A percentile compares a stretch with the other conserved stretches of the same genome.
These are phyloP conservation scores for Jaminaea rosea DNA, from an alignment of 1,284 basidiomycete species.

Conservation along the genomic window DNA sequence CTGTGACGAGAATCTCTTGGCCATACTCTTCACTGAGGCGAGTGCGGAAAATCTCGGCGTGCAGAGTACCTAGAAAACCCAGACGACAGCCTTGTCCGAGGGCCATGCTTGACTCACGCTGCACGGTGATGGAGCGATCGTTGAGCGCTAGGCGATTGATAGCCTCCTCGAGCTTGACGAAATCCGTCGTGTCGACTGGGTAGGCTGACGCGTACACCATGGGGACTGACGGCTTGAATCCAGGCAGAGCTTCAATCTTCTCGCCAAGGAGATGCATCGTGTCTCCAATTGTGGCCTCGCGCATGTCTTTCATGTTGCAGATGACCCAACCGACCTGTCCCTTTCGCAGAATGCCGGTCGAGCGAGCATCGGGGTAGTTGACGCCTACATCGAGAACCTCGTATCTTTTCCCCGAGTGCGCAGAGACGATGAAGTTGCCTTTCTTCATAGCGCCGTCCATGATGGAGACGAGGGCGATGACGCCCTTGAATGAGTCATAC, in stretches of 20 bases:
- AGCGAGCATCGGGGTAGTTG: slow-evolving; percentile 60
- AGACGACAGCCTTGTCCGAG: slow-evolving; percentile 89
- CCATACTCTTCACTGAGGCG: slow-evolving; percentile 88
- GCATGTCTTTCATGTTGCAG: slow-evolving; percentile 92
- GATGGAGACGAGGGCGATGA: slow-evolving; percentile 81
- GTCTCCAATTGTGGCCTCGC: slow-evolving; percentile 92
- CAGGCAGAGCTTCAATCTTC: slow-evolving; percentile 73
- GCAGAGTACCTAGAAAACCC: slow-evolving; percentile 88
- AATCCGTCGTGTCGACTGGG: slow-evolving; percentile 83
- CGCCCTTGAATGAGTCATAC: slow-evolving; percentile 92
- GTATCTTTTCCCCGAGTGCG: slow-evolving; percentile 78
- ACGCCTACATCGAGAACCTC: slow-evolving; percentile 86
- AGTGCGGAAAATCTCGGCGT: slow-evolving; percentile 95
- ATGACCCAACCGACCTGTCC: slow-evolving; percentile 68
- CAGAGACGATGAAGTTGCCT: slow-evolving; percentile 64
- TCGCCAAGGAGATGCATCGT: slow-evolving; percentile 74
- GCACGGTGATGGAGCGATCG: slow-evolving; percentile 82
- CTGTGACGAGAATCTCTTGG: slow-evolving; percentile 40
- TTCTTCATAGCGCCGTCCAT: slow-evolving; percentile 55
- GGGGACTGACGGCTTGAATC: slow-evolving; percentile 82
- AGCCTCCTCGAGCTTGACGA: slow-evolving; percentile 88
- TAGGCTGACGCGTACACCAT: slow-evolving; percentile 98
- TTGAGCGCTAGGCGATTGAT: slow-evolving; percentile 77
- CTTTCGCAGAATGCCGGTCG: slow-evolving; percentile 56
- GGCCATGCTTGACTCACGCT: slow-evolving; percentile 83